These are phyloP conservation scores for Amauroascus verrucosus DNA, from an alignment of 2,329 filamentous ascomycete genomes.

Conservation along the genomic window DNA sequence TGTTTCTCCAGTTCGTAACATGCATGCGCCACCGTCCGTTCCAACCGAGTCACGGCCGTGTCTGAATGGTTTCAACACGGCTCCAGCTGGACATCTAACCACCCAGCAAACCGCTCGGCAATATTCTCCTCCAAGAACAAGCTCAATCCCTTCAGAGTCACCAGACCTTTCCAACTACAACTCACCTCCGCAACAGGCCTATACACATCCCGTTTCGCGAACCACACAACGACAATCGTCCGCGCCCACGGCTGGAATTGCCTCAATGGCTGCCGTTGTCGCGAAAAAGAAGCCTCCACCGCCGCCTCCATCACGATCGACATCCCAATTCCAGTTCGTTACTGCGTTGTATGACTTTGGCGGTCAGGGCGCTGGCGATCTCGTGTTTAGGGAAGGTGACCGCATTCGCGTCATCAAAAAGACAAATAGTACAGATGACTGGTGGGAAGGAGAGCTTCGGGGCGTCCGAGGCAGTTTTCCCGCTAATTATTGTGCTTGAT, in stretches of 20 bases:
- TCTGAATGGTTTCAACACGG: constrained; percentile 15
- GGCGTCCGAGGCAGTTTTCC: constrained; percentile 64
- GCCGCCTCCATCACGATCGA: constrained; percentile 55
- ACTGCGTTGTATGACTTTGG: constrained; percentile 66
- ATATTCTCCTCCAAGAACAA: constrained; percentile 4
- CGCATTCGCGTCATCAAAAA: constrained; percentile 66
- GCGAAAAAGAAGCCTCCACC: constrained; percentile 63
- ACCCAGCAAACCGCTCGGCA: background rate
- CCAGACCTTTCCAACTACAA: background rate
- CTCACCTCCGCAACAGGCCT: background rate
- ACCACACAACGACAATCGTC: constrained; percentile 16
- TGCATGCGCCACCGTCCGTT: constrained; percentile 21
- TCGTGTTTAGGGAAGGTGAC: constrained; percentile 67
- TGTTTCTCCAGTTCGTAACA: constrained; percentile 22
- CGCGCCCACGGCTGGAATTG: constrained; percentile 32
- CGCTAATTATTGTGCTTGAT: constrained; percentile 63
- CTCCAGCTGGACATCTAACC: constrained; percentile 1
- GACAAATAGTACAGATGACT: constrained; percentile 70
- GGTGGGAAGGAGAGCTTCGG: constrained; percentile 72
- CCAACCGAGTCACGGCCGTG: constrained; percentile 21
- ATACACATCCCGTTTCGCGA: constrained; percentile 10
- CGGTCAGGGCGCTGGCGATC: constrained; percentile 58
- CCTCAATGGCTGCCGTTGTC: constrained; percentile 33
- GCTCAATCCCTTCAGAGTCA: background rate
- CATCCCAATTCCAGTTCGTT: constrained; percentile 46